Evolutionary conservation across 1,284 basidiomycete species (phyloP), one percentile per base, ranked within the genome.

Genomic region (Trametes versicolor): DNA sequence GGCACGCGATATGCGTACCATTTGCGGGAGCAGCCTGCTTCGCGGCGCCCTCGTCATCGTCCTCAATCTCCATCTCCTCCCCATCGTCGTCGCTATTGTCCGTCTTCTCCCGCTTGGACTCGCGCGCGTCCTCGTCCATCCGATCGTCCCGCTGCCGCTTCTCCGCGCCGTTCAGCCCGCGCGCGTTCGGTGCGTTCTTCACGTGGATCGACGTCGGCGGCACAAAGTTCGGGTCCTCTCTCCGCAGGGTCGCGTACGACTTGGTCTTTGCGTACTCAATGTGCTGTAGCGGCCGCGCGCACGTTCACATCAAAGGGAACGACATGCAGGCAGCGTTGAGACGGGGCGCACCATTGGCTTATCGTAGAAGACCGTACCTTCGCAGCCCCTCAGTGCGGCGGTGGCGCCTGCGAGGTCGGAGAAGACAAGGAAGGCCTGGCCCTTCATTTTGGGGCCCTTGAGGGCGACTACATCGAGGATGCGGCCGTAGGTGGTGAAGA

Each of bases 381-480:
- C 91, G 74, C 96, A 91, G 53, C 91, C 94, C 48, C 96, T 86
- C 86, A 98, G 85, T 21, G 97, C 98, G 41, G 95, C 87, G 13
- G 96, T 98, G 60, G 96, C 95, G 54, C 90, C 87, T 21, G 92
- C 87, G 64, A 96, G 87, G 80, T 97, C 95, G 67, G 89, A 87
- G 79, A 98, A 99, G 68, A 98, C 96, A 72, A 99, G 87, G 78
- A 98, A 99, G 0, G 97, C 97, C 80, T 98, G 97, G 2, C 97
- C 97, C 67, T 94, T 88, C 90, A 96, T 96, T 75, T 91, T 93
- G 60, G 87, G 80, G 70, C 84, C 88, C 76, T 98, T 96, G 49
- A 93, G 91, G n/a, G 97, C 96, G 58, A 99, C 88, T 57, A 99
- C 88, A 78, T 99, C 97, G 79, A 99, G 87, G 52, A 99, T 84